Base-by-base conservation (phyloP, 2,329 filamentous ascomycete genomes). In the Phaeosphaeriaceae sp. region DNA sequence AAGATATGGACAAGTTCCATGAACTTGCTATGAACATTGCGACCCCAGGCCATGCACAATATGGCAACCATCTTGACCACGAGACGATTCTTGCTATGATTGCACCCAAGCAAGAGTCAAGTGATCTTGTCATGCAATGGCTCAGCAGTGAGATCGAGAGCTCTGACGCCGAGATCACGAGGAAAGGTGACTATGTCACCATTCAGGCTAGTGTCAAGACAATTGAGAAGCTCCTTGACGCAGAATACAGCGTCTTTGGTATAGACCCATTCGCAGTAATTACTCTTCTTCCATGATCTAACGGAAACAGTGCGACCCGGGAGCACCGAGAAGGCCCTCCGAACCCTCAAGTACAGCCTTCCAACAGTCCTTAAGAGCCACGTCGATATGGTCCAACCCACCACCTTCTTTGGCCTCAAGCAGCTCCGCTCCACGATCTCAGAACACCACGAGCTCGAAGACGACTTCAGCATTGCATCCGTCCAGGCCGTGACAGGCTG, bases 181-280 rank as follows among this genome's bases (percentile, higher is more conserved):
- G 83, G 17, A 82, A 80, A 61, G 84, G 61, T 47, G 84, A 86
- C 63, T 86, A 84, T 80, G 79, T 86, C 58, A 81, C 79, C 19
- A 74, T 86, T 3, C 69, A 78, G 19, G 72, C 85, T 11, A 80
- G 82, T 1, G 78, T 87, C 10, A 72, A 74, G 33, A 72, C 78
- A 25, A 78, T 82, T 10, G 84, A 87, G 65, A 74, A 77, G 20
- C 79, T 86, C 2, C 76, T 87, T 27, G 70, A 77, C 54, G 76
- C 78, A 48, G 72, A 78, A 51, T 79, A 79, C 58, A 72, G 69
- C 24, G 74, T 81, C 50, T 88, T 81, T 67, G 70, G 63, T 66
- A 59, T 24, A 51, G n/a, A n/a, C n/a, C n/a, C n/a, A n/a, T n/a
- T n/a, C n/a, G n/a, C n/a, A n/a, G n/a, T n/a, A n/a, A n/a, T n/a